Percentiles rank a stretch among this genome's conserved stretches.
These are phyloP conservation scores for Plasmodium inui DNA, from an alignment of 169 alveolate genomes.

Conservation along the genomic window DNA sequence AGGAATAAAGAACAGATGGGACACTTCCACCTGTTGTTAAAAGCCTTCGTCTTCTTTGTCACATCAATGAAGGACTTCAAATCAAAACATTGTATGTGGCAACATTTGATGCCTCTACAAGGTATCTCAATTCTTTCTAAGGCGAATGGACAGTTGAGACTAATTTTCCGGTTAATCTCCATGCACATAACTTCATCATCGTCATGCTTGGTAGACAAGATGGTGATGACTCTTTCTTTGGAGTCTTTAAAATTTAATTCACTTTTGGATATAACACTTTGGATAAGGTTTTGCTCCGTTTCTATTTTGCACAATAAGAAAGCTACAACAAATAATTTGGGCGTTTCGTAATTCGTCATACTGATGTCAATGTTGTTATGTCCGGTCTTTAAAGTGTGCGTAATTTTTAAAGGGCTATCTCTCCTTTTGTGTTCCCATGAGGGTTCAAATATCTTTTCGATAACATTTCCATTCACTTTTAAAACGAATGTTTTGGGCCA, in stretches of 20 bases:
- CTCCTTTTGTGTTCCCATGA: constrained; percentile 90
- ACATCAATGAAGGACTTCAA: constrained; percentile 89
- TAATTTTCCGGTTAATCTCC: constrained; percentile 84
- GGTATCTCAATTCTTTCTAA: constrained; percentile 90
- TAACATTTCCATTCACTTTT: constrained; percentile 80
- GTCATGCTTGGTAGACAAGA: constrained; percentile 78
- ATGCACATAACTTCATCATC: constrained; percentile 90
- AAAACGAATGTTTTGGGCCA: constrained; percentile 87
- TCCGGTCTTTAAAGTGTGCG: constrained; percentile 85
- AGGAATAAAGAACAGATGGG: constrained; percentile 91
- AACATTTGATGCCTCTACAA: constrained; percentile 91
- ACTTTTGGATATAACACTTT: constrained; percentile 75
- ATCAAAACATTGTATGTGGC: constrained; percentile 94
- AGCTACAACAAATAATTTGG: constrained; percentile 80
- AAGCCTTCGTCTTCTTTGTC: constrained; percentile 91
- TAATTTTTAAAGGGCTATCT: constrained; percentile 88
- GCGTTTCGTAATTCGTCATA: constrained; percentile 80
- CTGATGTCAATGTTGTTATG: constrained; percentile 81
- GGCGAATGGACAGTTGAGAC: constrained; percentile 87
- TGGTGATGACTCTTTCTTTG: constrained; percentile 71
- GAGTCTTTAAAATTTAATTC: constrained; percentile 76
- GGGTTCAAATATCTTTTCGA: constrained; percentile 83
- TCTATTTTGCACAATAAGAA: constrained; percentile 81
- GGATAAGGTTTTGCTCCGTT: constrained; percentile 82
- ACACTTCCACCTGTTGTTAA: constrained; percentile 94